These are phyloP conservation scores for Pseudohyphozyma bogoriensis DNA, from an alignment of 768 basidiomycete genomes.

Conservation along the genomic window DNA sequence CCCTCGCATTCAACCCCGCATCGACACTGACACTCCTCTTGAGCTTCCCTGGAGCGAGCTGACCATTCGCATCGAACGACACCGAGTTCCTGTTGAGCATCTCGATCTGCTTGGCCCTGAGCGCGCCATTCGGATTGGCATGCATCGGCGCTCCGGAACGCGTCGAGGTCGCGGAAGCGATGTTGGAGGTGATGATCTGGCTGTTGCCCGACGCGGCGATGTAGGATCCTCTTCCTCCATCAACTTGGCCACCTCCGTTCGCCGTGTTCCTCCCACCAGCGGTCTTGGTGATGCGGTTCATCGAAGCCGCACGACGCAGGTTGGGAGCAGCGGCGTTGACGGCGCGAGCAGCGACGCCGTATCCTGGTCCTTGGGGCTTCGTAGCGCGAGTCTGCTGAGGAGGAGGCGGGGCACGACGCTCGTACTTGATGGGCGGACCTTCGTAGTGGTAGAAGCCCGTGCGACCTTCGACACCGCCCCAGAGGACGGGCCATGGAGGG, in stretches of 20 bases:
- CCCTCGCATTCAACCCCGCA: constrained; percentile 25
- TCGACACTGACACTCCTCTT: constrained; percentile 34
- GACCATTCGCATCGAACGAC: not conserved
- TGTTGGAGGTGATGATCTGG: constrained; percentile 79
- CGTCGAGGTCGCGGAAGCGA: constrained; percentile 52
- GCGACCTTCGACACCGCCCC: constrained; percentile 39
- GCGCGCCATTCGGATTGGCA: constrained; percentile 12
- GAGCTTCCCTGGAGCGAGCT: constrained; percentile 43
- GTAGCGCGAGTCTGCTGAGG: not conserved
- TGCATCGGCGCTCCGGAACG: constrained; percentile 18
- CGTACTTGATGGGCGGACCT: constrained; percentile 14
- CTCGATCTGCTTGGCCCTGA: constrained; percentile 31
- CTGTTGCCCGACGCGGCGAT: constrained; percentile 93
- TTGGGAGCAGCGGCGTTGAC: constrained; percentile 15
- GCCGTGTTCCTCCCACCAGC: no score
- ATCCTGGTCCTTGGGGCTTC: constrained; percentile 2
- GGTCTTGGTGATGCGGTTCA: constrained; percentile 32
- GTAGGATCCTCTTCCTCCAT: constrained; percentile 45
- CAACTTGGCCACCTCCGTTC: not conserved
- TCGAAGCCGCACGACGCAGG: constrained; percentile 36
- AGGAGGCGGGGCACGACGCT: not conserved
- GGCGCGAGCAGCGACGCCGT: constrained; percentile 15
- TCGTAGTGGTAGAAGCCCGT: constrained; percentile 29
- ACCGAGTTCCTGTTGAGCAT: constrained; percentile 14
- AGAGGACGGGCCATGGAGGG: constrained; percentile 70